These are phyloP conservation scores for Phyllosticta citribraziliensis DNA, from an alignment of 2,329 filamentous ascomycete species.

Conservation along the genomic window DNA sequence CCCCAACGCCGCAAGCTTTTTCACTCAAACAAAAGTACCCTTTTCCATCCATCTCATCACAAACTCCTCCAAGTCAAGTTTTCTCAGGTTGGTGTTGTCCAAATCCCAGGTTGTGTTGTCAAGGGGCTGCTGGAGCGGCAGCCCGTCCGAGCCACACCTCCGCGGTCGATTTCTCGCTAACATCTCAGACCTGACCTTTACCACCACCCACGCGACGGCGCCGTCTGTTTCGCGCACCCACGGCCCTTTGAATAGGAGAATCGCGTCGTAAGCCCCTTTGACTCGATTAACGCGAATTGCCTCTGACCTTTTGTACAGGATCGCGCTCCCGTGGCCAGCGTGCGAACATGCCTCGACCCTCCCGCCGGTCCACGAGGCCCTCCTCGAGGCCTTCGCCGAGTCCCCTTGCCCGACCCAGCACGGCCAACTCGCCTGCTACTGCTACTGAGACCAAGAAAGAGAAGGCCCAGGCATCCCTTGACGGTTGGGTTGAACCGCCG, in stretches of 20 bases:
- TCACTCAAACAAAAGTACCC: background rate
- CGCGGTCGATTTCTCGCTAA: constrained; percentile 9
- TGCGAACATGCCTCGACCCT: constrained; percentile 22
- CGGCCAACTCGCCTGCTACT: constrained; percentile 21
- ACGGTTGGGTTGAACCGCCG: constrained; percentile 49
- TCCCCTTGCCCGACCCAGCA: constrained; percentile 19
- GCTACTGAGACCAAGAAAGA: constrained; percentile 17
- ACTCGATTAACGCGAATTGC: background rate
- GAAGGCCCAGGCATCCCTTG: constrained; percentile 29
- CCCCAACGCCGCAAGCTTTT: background rate
- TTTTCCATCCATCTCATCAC: background rate
- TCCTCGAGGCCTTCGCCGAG: constrained; percentile 22
- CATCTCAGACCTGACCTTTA: constrained; percentile 3
- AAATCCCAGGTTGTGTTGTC: background rate
- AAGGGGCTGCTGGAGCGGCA: constrained; percentile 5
- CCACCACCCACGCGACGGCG: constrained; percentile 6
- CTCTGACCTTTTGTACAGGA: constrained; percentile 9
- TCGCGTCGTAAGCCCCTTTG: constrained; percentile 5
- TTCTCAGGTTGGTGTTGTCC: background rate
- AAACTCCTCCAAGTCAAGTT: background rate
- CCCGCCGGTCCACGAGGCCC: constrained; percentile 21
- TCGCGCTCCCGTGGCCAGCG: constrained; percentile 8
- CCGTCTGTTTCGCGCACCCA: constrained; percentile 6
- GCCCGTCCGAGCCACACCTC: constrained; percentile 4
- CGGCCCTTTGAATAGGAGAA: constrained; percentile 7